Evolutionary conservation across 257 asterid genomes (phyloP).

Genomic region (Nicotiana otophora): DNA sequence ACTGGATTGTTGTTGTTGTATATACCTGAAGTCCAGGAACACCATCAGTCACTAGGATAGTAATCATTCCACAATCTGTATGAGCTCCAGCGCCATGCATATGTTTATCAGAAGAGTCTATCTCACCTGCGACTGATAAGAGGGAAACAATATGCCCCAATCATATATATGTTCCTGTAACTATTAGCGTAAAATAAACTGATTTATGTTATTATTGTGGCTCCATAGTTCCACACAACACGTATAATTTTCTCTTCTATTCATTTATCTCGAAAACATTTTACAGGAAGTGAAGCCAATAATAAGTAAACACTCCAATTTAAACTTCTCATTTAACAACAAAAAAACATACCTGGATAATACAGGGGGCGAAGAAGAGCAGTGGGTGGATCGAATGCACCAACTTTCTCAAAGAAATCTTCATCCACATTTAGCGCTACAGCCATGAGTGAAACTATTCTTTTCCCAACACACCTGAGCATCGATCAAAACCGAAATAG

Average conservation of each 20-base stretch:
- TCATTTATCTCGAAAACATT: neutral
- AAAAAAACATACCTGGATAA: conserved; percentile 36
- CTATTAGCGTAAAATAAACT: too few species aligned
- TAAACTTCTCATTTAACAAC: too few species aligned
- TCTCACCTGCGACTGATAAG: conserved; percentile 18
- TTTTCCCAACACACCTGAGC: conserved; percentile 38
- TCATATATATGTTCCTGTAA: too few species aligned
- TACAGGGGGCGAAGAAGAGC: conserved; percentile 44
- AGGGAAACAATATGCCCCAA: too few species aligned
- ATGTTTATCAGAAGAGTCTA: conserved; percentile 25
- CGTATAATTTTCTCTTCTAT: too few species aligned
- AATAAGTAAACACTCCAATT: too few species aligned
- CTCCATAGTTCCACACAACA: too few species aligned
- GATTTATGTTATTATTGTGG: too few species aligned
- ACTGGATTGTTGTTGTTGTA: too few species aligned
- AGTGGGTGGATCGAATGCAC: conserved; percentile 37
- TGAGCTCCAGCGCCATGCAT: conserved; percentile 56
- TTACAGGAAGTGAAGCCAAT: neutral
- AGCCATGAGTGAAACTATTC: conserved; percentile 35
- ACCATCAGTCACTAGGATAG: conserved; percentile 48
- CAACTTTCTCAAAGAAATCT: conserved; percentile 41
- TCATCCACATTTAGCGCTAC: conserved; percentile 43
- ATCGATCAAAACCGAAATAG: neutral
- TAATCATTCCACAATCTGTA: conserved; percentile 64
- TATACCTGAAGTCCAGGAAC: conserved; percentile 45